Evolutionary conservation across 2,329 filamentous ascomycete genomes (phyloP).

Genomic region (Nannizziopsis barbatae): DNA sequence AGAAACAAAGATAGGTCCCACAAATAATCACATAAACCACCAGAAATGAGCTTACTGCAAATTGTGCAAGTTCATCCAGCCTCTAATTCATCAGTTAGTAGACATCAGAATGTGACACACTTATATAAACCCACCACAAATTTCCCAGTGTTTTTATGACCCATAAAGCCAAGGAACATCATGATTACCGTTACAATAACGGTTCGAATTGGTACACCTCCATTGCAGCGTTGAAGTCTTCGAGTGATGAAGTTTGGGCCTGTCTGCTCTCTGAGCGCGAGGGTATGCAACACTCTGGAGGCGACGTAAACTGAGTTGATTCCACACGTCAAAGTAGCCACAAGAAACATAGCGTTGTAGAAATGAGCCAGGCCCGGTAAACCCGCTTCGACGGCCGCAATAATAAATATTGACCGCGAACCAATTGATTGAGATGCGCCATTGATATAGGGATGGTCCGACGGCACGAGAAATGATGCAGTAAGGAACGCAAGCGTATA

Average conservation of each 20-base stretch:
- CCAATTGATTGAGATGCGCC: conserved; percentile 28
- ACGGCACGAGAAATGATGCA: conserved; percentile 35
- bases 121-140: conserved; percentile 23
- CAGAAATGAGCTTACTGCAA: conserved; percentile 29
- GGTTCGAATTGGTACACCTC: conserved; percentile 31
- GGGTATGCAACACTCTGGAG: conserved; percentile 34
- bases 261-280: conserved; percentile 30
- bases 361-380: conserved; percentile 31
- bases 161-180: conserved; percentile 34
- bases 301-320: conserved; percentile 36
- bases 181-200: conserved; percentile 29
- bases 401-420: conserved; percentile 31
- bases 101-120: background rate
- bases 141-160: conserved; percentile 24
- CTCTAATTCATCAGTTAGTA: conserved; percentile 18
- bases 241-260: conserved; percentile 34
- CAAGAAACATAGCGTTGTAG: conserved; percentile 38
- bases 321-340: conserved; percentile 34
- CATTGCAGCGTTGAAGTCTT: conserved; percentile 28
- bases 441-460: conserved; percentile 34
- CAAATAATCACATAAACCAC: conserved; percentile 35
- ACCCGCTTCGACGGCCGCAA: conserved; percentile 33
- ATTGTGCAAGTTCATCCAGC: conserved; percentile 29
- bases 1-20: conserved; percentile 28
- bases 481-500: conserved; percentile 35